A percentile compares a stretch with the other conserved stretches of the same genome.
phyloP scores from a whole-genome alignment of 2,329 filamentous ascomycete genomes.

The Diplodia seriata region DNA sequence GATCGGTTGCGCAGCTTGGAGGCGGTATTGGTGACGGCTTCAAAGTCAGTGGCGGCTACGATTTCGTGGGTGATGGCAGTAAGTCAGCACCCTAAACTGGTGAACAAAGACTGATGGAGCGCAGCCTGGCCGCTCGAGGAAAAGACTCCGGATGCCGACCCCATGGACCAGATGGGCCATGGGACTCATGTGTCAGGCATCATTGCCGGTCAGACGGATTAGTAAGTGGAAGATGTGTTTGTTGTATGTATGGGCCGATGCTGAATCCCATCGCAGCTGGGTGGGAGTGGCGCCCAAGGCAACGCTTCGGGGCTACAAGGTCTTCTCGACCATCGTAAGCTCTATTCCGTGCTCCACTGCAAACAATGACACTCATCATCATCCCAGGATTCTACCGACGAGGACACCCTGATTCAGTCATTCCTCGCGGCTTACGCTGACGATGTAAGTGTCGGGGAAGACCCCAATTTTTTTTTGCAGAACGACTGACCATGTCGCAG shows the following conservation, averaged over 20 bases:
- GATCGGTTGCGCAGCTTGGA: constrained; percentile 61
- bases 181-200: constrained; percentile 64
- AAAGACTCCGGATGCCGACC: constrained; percentile 56
- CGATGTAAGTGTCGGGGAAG: constrained; percentile 65
- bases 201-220: constrained; percentile 64
- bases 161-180: constrained; percentile 63
- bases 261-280: constrained; percentile 51
- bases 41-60: constrained; percentile 64
- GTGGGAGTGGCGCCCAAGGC: constrained; percentile 20
- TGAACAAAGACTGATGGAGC: background rate
- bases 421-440: constrained; percentile 45
- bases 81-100: constrained; percentile 6
- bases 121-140: constrained; percentile 12
- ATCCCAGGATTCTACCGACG: background rate
- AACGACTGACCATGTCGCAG: constrained; percentile 55
- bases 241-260: constrained; percentile 28
- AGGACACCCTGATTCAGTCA: constrained; percentile 46
- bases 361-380: constrained; percentile 50
- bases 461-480: constrained; percentile 56
- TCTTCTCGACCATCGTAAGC: constrained; percentile 62
- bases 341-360: constrained; percentile 64
- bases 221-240: constrained; percentile 34
- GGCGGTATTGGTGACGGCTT: constrained; percentile 68
- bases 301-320: constrained; percentile 53
- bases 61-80: constrained; percentile 63